Evolutionary conservation across 2,329 filamentous ascomycete species (phyloP).

Genomic region (Purpureocillium lavendulum): DNA sequence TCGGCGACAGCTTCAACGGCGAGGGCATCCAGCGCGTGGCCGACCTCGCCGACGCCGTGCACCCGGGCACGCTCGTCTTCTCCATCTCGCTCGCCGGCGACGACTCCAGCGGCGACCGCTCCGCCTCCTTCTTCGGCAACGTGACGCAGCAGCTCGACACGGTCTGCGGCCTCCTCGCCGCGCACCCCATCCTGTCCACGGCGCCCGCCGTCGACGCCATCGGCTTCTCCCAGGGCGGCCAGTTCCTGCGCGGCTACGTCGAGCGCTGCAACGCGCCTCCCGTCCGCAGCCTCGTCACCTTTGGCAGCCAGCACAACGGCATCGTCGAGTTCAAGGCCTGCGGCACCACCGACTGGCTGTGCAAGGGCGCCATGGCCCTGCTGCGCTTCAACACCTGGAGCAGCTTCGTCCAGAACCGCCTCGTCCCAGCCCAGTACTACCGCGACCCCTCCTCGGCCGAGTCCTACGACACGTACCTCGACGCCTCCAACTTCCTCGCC

Average conservation of each 20-base stretch:
- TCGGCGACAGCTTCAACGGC: slow-evolving; percentile 65
- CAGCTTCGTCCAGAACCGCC: slow-evolving; percentile 62
- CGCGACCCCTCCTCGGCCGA: slow-evolving; percentile 60
- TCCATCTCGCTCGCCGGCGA: slow-evolving; percentile 63
- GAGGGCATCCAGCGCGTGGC: slow-evolving; percentile 67
- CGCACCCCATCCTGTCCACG: slow-evolving; percentile 70
- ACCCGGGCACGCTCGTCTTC: slow-evolving; percentile 82
- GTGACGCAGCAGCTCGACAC: slow-evolving; percentile 66
- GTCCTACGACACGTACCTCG: slow-evolving; percentile 62
- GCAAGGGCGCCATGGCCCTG: slow-evolving; percentile 69
- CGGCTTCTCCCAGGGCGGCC: slow-evolving; percentile 91
- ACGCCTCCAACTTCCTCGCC: slow-evolving; percentile 78
- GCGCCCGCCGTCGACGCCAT: slow-evolving; percentile 82
- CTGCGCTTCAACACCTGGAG: slow-evolving; percentile 77
- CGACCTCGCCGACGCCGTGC: slow-evolving; percentile 58
- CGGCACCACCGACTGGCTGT: slow-evolving; percentile 64
- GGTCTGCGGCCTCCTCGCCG: slow-evolving; percentile 70
- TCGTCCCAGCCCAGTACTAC: slow-evolving; percentile 95
- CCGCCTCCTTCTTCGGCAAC: slow-evolving; percentile 86
- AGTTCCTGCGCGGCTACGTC: slow-evolving; percentile 87
- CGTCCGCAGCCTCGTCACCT: slow-evolving; percentile 74
- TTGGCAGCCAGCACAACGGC: slow-evolving; percentile 87
- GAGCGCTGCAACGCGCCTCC: slow-evolving; percentile 76
- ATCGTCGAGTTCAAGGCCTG: slow-evolving; percentile 79
- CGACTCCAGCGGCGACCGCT: slow-evolving; percentile 60